Evolutionary conservation across 139 green algal species (phyloP), one percentile per base, ranked within the genome.

Genomic region (Marvania coccoides): DNA sequence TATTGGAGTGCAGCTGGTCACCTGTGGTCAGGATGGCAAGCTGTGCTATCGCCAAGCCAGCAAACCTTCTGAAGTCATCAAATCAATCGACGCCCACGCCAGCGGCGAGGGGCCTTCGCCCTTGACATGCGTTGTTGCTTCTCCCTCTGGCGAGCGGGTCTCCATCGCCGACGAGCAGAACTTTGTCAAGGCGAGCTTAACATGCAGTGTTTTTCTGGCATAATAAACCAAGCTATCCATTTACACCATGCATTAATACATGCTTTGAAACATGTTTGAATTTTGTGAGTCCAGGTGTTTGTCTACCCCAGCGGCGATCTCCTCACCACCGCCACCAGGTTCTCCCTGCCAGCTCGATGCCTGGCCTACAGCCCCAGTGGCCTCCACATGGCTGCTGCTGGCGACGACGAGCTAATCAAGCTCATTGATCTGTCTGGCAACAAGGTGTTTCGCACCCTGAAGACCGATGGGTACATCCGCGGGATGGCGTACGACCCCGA

Each of bases 401-500:
- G 90, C 13, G 90, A 96, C 65, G 87, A 92, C 60, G 79, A 80
- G 15, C 63, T 64, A 29, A 80, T 96, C 39, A 89, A 91, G 58
- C 74, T 96, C 3, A 73, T 96, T 26, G 76, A 81, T 26, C 51
- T 83, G 14, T 54, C 65, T 19, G 74, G 85, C 34, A 62, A 58
- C 37, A 78, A 73, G 65, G 77, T 88, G 51, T 39, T 84, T n/a
- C 40, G 67, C 23, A 70, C 58, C n/a, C 38, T 95, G 12, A 63
- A 67, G 10, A 55, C 31, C 8, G 69, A 76, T 8, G 58, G 83
- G 28, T 88, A 85, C 47, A 81, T 85, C 2, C 71, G 83, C 13
- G 78, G 73, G 24, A n/a, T 97, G 34, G 80, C 84, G 4, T 94
- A 83, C 63, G 91, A 97, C 61, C 90, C 89, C 3, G 86, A 91